A percentile compares a stretch with the other conserved stretches of the same genome.
These are phyloP conservation scores for Coprinopsis cinerea DNA, from an alignment of 768 basidiomycete species.

Conservation along the genomic window DNA sequence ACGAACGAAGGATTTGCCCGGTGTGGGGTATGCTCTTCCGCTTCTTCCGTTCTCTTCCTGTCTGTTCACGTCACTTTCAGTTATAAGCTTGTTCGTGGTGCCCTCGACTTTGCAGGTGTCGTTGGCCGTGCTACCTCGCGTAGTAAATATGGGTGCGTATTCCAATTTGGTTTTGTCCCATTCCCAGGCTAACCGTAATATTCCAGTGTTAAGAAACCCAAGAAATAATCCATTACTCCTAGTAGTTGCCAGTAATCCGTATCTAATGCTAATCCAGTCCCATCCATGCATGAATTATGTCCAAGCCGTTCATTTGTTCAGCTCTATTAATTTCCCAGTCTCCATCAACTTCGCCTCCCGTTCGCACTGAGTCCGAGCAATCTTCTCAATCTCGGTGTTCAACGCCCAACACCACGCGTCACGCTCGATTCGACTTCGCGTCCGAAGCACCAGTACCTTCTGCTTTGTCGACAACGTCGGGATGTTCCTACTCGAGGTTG, in stretches of 20 bases:
- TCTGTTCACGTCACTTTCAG: constrained; percentile 34
- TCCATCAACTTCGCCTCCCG: constrained; percentile 65
- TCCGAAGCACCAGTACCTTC: constrained; percentile 60
- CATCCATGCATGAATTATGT: not conserved
- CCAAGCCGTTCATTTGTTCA: constrained; percentile 10
- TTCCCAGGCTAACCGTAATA: constrained; percentile 2
- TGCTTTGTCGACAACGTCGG: constrained; percentile 53
- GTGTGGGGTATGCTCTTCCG: constrained; percentile 77
- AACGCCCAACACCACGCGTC: constrained; percentile 96
- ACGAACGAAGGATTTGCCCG: constrained; percentile 94
- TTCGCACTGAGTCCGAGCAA: constrained; percentile 52
- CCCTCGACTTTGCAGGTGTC: constrained; percentile 87
- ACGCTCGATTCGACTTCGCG: constrained; percentile 80
- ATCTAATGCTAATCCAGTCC: not conserved
- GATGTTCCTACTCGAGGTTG: constrained; percentile 26
- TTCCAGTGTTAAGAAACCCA: constrained; percentile 79
- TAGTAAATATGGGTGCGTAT: constrained; percentile 84
- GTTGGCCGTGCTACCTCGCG: constrained; percentile 74
- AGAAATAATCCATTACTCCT: constrained; percentile 40
- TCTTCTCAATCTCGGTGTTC: constrained; percentile 83
- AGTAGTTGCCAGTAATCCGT: constrained; percentile 8
- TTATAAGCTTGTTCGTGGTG: constrained; percentile 93
- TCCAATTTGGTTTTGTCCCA: not conserved
- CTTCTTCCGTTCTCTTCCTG: constrained; percentile 8
- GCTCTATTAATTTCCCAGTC: constrained; percentile 48